phyloP scores from a whole-genome alignment of 2,329 filamentous ascomycete genomes.

The Boeremia lycopersici region DNA sequence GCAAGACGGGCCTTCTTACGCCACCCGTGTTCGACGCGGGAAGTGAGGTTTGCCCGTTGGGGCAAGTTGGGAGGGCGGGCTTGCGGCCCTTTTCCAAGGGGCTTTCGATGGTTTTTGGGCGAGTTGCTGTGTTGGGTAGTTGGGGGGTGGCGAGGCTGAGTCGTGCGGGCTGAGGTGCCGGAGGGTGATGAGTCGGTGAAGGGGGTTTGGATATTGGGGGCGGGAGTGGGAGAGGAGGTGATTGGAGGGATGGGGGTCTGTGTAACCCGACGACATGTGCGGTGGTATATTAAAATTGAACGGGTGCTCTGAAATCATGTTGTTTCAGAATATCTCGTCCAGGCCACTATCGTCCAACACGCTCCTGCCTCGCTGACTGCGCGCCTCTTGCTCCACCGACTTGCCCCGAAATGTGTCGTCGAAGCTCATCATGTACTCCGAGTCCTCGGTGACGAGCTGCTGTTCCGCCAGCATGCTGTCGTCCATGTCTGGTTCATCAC shows the following conservation, averaged over 20 bases:
- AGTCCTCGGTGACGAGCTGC: constrained; percentile 13
- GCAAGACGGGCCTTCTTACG: constrained; percentile 16
- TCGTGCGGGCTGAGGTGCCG: background rate
- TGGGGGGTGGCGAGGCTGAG: background rate
- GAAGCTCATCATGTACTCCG: constrained; percentile 33
- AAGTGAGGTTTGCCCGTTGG: background rate
- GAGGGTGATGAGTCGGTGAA: no score
- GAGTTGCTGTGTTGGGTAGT: background rate
- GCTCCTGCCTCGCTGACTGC: constrained; percentile 18
- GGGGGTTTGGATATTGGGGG: no score
- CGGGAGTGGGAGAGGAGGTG: no score
- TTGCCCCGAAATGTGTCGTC: constrained; percentile 52
- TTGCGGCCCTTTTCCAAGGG: constrained; percentile 6
- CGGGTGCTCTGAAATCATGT: no score
- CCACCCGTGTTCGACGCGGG: constrained; percentile 6
- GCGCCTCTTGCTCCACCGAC: background rate
- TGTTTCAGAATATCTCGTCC: constrained; percentile 43
- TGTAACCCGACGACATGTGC: background rate
- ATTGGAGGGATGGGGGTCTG: no score
- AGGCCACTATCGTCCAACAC: constrained; percentile 42
- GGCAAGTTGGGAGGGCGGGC: background rate
- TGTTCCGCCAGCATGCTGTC: constrained; percentile 16
- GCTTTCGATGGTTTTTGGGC: background rate
- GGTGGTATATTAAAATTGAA: no score
- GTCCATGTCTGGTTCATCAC: constrained; percentile 13